Evolutionary conservation across 2,329 filamentous ascomycete genomes (phyloP), one percentile per base, ranked within the genome.

Genomic region (Teratosphaeria gauchensis): DNA sequence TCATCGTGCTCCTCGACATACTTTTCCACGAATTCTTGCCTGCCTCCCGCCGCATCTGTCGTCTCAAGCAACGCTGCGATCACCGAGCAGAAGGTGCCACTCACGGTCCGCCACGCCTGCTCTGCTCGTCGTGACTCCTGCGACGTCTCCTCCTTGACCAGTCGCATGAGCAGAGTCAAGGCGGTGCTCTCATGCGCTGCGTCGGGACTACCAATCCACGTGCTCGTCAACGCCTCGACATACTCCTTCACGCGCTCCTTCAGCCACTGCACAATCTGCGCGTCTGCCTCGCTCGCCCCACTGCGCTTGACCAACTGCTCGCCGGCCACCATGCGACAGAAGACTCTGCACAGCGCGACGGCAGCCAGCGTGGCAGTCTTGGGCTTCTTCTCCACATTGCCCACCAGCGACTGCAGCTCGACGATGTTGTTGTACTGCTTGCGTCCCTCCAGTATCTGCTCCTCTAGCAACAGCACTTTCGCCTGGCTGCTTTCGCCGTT

Each of bases 341-440:
- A 96, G 38, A 95, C 84, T 66, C 92, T 84, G 73, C 91, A 96
- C 54, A 96, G 79, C 1, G 92, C 87, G 21, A 96, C 86, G 0
- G 87, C 84, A 0, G 91, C 88, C 35, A 89, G 76, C 1, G 62
- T 65, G 2, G 64, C 64, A 21, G 65, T 61, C 54, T 69, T 65
- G 53, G 89, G 77, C 11, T 83, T 79, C 3, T 83, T 78, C 51
- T 86, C 82, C 1, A 77, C 73, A 19, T 81, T 77, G 21, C 77
- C 71, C 2, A 80, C 73, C 31, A 77, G 76, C 38, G 76, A 77
- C 53, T 95, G 78, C 42, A 97, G 76, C 11, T 81, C 83, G 7
- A 84, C 81, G 68, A 97, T 92, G 70, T 95, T 90, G 78, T 96
- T 95, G 80, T 95, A 95, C 75, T 96, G 84, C 73, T 91, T 90